A percentile compares a stretch with the other conserved stretches of the same genome.
These are phyloP conservation scores for Penicillium longicatenatum DNA, from an alignment of 495 filamentous ascomycete species.

Conservation along the genomic window DNA sequence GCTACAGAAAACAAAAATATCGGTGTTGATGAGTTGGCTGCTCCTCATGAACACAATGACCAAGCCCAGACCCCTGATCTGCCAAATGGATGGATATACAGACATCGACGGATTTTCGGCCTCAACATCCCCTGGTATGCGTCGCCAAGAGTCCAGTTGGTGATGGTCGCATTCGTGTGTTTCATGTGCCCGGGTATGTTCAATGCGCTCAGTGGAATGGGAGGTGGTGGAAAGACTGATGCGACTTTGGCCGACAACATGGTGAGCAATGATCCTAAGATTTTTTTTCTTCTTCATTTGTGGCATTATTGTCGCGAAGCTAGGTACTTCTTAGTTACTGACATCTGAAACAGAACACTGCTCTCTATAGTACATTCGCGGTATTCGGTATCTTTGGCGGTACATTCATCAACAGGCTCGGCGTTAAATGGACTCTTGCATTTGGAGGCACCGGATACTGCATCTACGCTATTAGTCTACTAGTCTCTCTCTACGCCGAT, in stretches of 20 bases:
- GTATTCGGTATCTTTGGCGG: slow-evolving; percentile 52
- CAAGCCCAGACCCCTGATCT: not conserved
- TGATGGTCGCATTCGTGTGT: slow-evolving; percentile 58
- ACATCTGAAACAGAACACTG: slow-evolving; percentile 38
- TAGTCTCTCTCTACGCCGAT: slow-evolving; percentile 65
- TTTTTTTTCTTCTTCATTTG: not conserved
- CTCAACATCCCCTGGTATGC: slow-evolving; percentile 56
- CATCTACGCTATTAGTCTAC: slow-evolving; percentile 40
- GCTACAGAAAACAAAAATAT: not conserved
- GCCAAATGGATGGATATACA: slow-evolving; percentile 8
- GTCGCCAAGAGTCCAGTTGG: slow-evolving; percentile 56
- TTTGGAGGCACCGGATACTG: slow-evolving; percentile 46
- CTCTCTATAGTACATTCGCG: slow-evolving; percentile 59
- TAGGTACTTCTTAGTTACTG: not conserved
- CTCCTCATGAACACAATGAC: not conserved
- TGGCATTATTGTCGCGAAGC: not conserved
- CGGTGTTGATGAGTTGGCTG: not conserved
- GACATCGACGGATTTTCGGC: not conserved
- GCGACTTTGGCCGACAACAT: slow-evolving; percentile 36
- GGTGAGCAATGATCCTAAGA: slow-evolving; percentile 15
- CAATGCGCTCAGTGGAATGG: slow-evolving; percentile 61
- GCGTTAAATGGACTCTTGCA: slow-evolving; percentile 37
- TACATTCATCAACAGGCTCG: slow-evolving; percentile 42
- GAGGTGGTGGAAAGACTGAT: slow-evolving; percentile 51
- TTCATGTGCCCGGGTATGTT: slow-evolving; percentile 81